A percentile compares a stretch with the other conserved stretches of the same genome.
Conservation (phyloP, 768 basidiomycete species). For the Boletellus ananiceps region DNA sequence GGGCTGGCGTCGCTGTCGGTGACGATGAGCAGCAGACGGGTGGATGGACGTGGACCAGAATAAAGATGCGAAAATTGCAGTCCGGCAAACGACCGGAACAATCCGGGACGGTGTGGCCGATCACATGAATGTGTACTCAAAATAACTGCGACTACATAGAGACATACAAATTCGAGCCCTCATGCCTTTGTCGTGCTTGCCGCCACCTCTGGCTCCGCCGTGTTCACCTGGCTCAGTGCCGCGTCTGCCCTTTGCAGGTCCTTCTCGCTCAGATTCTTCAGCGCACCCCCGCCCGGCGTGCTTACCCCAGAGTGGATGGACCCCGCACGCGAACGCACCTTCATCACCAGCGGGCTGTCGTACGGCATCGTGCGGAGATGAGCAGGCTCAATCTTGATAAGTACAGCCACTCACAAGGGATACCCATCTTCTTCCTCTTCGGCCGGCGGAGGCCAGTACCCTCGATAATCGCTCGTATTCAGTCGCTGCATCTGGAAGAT, state of each 20-base stretch:
- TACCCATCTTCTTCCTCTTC: slow-evolving; percentile 91
- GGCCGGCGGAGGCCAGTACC: slow-evolving; percentile 49
- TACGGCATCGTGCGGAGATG: slow-evolving; percentile 2
- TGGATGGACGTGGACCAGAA: background rate
- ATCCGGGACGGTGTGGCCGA: slow-evolving; percentile 11
- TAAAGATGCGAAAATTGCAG: background rate
- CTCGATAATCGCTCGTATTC: slow-evolving; percentile 78
- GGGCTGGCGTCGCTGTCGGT: slow-evolving; percentile 12
- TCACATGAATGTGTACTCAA: background rate
- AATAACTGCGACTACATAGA: background rate
- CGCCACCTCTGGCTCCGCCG: background rate
- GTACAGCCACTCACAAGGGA: slow-evolving; percentile 62
- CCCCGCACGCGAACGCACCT: slow-evolving; percentile 77
- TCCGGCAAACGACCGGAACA: slow-evolving; percentile 7
- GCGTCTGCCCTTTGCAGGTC: slow-evolving; percentile 87
- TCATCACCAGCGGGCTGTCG: slow-evolving; percentile 80
- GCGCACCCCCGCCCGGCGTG: slow-evolving; percentile 82
- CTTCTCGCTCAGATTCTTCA: slow-evolving; percentile 78
- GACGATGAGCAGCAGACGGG: slow-evolving; percentile 1
- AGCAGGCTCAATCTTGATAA: slow-evolving; percentile 10
- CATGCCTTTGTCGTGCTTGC: no score
- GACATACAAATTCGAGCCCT: no score
- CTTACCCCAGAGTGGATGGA: slow-evolving; percentile 54
- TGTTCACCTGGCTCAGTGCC: slow-evolving; percentile 64
- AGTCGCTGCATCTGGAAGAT: slow-evolving; percentile 73